A percentile compares a stretch with the other conserved stretches of the same genome.
Evolutionary conservation across 2,329 filamentous ascomycete genomes (phyloP).

Genomic region (Alternaria consortialis): DNA sequence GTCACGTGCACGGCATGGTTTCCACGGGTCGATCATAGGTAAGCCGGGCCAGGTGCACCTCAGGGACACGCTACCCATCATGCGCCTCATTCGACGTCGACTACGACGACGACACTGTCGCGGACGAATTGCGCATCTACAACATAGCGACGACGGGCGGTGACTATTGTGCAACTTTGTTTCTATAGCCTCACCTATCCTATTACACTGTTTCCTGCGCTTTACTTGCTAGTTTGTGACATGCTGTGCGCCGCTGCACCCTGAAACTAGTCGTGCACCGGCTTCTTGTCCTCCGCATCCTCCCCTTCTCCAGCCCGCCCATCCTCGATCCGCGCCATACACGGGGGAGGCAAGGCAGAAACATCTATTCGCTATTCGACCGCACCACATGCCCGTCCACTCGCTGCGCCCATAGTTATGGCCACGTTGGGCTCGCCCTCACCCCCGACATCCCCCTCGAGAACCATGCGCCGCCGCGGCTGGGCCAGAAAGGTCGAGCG

Average conservation of each 20-base stretch:
- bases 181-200: not conserved
- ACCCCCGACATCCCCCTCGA: conserved; percentile 50
- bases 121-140: not conserved
- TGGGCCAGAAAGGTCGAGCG: conserved; percentile 80
- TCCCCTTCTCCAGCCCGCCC: conserved; percentile 16
- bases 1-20: not conserved
- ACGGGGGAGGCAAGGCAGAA: conserved; percentile 15
- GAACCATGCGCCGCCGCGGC: conserved; percentile 50
- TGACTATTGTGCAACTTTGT: not conserved
- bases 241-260: conserved; percentile 27
- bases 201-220: not conserved
- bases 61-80: conserved; percentile 4
- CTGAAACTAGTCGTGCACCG: conserved; percentile 40
- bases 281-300: conserved; percentile 16
- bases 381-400: conserved; percentile 38
- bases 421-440: conserved; percentile 53
- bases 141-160: not conserved
- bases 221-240: conserved; percentile 19
- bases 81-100: conserved; percentile 6
- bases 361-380: conserved; percentile 14
- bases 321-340: conserved; percentile 12
- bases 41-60: not conserved
- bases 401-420: conserved; percentile 40
- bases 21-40: not conserved
- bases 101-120: not conserved